These are phyloP conservation scores for Mrakia blollopis DNA, from an alignment of 768 basidiomycete species.

Conservation along the genomic window DNA sequence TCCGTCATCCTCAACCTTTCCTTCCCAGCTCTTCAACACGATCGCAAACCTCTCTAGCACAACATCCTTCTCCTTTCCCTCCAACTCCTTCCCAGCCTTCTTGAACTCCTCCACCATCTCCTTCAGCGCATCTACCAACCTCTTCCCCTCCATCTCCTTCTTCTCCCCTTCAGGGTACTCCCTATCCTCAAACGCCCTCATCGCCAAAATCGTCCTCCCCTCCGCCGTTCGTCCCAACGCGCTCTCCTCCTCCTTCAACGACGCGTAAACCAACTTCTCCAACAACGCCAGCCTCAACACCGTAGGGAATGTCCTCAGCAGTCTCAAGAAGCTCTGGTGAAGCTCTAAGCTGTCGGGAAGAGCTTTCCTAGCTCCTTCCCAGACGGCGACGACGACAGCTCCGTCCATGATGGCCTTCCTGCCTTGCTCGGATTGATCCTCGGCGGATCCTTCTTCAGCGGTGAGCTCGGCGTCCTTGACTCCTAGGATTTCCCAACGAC, in stretches of 20 bases:
- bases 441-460: conserved; percentile 5
- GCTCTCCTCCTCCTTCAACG: conserved; percentile 31
- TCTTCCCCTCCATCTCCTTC: conserved; percentile 32
- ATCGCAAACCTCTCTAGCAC: conserved; percentile 14
- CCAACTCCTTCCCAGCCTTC: conserved; percentile 11
- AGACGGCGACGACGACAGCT: conserved; percentile 71
- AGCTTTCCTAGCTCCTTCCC: conserved; percentile 64
- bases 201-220: conserved; percentile 38
- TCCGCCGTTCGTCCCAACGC: conserved; percentile 25
- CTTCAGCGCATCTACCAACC: conserved; percentile 21
- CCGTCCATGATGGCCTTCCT: conserved; percentile 68
- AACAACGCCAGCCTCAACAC: conserved; percentile 38
- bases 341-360: conserved; percentile 51
- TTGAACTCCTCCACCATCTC: conserved; percentile 27
- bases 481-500: conserved; percentile 75
- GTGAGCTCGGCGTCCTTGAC: conserved; percentile 45
- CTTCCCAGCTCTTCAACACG: conserved; percentile 15
- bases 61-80: conserved; percentile 24
- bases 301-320: conserved; percentile 43
- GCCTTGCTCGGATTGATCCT: conserved; percentile 46
- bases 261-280: conserved; percentile 38
- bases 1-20: conserved; percentile 20
- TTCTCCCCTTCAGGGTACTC: conserved; percentile 35
- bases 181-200: conserved; percentile 40
- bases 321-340: conserved; percentile 44